Evolutionary conservation across 306 rosid species (phyloP), one percentile per base, ranked within the genome.

Genomic region (Glycine soja): DNA sequence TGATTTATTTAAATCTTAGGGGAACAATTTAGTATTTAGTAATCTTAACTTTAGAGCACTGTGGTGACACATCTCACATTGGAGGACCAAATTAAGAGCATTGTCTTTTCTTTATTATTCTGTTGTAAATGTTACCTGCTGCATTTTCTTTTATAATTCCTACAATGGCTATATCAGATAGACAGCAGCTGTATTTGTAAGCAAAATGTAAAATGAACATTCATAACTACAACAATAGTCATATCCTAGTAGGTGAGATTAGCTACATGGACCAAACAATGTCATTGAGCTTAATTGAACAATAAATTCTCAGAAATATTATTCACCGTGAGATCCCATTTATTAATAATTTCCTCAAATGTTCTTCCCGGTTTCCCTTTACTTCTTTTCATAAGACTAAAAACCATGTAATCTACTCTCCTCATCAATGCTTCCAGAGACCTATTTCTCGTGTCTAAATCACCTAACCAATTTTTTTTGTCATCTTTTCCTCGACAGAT

Each of bases 171-270:
- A 56, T 8, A 61, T 52, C 72, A 19, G n/a, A 19, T 24, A 40
- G 71, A 47, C 67, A 15, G 54, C 14, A 74, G 80, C 8, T 38
- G 80, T 14, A 56, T 46, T 8, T 57, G 34, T 50, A 72, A 71
- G 18, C n/a, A 80, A 59, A 56, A 34, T 7, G 24, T 78, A 59
- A 65, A n/a, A 71, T 50, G 30, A 83, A 75, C 15, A 72, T 11
- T 19, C 53, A 13, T 24, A 8, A 19, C 65, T 4, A 5, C 12
- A 59, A 59, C 3, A 24, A 59, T 59, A 56, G 32, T 11, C 11
- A 16, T 8, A n/a, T 53, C 59, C 62, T 5, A 56, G 32, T 16
- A 7, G 18, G 32, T 56, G 62, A 56, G 53, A 56, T 16, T 3
- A 9, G 11, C 62, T 8, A 15, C 53, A 48, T 10, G 12, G 12